Base-by-base conservation (phyloP, 73 alveolate genomes). In the Diophrys sp. region DNA sequence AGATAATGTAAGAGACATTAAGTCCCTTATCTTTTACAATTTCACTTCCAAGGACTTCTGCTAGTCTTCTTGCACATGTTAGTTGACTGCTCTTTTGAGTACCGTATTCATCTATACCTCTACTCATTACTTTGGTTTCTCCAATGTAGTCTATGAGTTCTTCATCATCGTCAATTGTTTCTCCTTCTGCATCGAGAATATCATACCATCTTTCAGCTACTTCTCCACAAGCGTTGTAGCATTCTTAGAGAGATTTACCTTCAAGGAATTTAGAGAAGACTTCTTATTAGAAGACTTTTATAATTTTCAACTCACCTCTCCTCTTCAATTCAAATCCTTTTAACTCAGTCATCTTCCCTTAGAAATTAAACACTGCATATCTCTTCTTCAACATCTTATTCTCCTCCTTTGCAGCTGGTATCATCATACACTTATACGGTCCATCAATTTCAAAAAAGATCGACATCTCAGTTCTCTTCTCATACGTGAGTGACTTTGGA, bases 371-470 rank as follows among this genome's bases (percentile, higher is more conserved):
- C 54, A 97, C 99, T 18, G 98, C 98, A 83, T 97, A 96, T 75
- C 99, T 94, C 91, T 98, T 98, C 89, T 98, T 98, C 56, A 98
- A 93, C 96, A 96, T 90, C 82, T 96, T 98, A 80, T 96, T 97
- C 79, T 98, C 99, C 89, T 98, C 99, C 75, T 90, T 91, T 0
- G 99, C 93, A 0, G 99, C 99, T 0, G 99, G 99, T 73, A 98
- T 90, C 73, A 96, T 92, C 99, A 98, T 94, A 68, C 98, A 96
- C 84, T 96, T 94, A 90, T 98, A 98, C 11, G 99, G 99, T 0
- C 99, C 99, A 90, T 98, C 99, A 57, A 98, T 96, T 88, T 98
- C 99, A 77, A 98, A 98, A 95, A 98, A 98, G 68, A 98, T 95
- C 24, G 99, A 92, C 99, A 95, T 96, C 88, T 98, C 99, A 26